Conservation (phyloP, 2,329 filamentous ascomycete genomes). For the Trichoderma arundinaceum region DNA sequence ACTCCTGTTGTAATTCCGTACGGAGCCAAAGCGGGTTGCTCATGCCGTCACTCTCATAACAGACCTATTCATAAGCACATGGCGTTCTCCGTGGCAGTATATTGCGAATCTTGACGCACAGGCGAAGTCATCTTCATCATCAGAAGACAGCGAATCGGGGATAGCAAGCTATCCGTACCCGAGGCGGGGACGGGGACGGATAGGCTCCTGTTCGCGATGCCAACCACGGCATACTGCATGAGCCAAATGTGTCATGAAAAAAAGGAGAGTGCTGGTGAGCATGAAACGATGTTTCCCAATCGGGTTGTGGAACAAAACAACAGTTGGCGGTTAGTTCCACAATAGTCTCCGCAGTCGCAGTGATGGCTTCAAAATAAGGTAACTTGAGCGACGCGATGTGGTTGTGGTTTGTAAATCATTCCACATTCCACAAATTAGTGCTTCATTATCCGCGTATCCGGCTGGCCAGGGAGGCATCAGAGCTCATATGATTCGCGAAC, state of each 20-base stretch:
- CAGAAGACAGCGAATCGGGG: neutral
- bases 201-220: neutral
- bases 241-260: neutral
- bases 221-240: neutral
- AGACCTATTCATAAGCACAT: neutral
- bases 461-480: neutral
- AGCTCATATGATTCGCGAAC: constrained; percentile 15
- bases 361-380: neutral
- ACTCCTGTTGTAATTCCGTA: neutral
- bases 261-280: neutral
- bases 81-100: too few species aligned
- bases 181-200: neutral
- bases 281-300: neutral
- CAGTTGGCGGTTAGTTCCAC: too few species aligned
- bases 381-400: neutral
- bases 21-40: neutral
- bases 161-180: constrained; percentile 12
- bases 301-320: too few species aligned
- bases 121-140: neutral
- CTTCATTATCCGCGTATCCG: constrained; percentile 13
- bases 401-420: neutral
- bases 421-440: constrained; percentile 1
- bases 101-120: neutral
- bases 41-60: too few species aligned
- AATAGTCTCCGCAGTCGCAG: neutral